Evolutionary conservation across 106 monocot species (phyloP).

Genomic region (Dendrobium officinale): DNA sequence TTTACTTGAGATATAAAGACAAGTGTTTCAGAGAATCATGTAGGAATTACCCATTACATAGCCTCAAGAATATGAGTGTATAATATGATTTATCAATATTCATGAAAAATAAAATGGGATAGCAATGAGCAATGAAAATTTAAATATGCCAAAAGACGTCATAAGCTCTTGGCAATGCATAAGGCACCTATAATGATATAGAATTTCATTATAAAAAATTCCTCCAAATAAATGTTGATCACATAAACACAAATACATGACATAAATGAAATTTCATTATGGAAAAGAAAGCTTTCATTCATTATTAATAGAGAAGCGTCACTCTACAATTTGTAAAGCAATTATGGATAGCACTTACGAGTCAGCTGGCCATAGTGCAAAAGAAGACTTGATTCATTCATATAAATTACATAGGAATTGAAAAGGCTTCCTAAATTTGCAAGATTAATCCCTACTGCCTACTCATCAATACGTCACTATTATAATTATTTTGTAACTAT

Average conservation of each 20-base stretch:
- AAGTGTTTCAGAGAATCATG: background rate
- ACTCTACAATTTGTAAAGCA: background rate
- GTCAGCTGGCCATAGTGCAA: no score
- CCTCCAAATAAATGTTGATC: background rate
- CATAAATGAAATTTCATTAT: background rate
- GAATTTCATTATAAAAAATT: background rate
- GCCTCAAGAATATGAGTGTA: background rate
- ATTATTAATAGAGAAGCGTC: background rate
- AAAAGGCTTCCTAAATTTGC: no score
- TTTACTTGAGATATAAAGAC: slow-evolving; percentile 1
- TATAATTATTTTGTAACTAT: no score
- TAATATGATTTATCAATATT: background rate
- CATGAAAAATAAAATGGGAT: background rate
- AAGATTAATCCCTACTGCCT: no score
- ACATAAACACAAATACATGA: background rate
- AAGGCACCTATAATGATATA: background rate
- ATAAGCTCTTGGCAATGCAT: background rate
- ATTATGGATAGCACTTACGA: no score
- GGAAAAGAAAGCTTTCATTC: background rate
- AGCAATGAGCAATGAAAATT: background rate
- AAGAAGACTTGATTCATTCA: no score
- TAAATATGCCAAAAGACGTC: background rate
- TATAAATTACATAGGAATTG: no score
- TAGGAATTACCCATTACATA: background rate
- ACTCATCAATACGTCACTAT: no score